Conservation (phyloP, 371 early-diverging fungal genomes). For the Capniomyces stellatus region DNA sequence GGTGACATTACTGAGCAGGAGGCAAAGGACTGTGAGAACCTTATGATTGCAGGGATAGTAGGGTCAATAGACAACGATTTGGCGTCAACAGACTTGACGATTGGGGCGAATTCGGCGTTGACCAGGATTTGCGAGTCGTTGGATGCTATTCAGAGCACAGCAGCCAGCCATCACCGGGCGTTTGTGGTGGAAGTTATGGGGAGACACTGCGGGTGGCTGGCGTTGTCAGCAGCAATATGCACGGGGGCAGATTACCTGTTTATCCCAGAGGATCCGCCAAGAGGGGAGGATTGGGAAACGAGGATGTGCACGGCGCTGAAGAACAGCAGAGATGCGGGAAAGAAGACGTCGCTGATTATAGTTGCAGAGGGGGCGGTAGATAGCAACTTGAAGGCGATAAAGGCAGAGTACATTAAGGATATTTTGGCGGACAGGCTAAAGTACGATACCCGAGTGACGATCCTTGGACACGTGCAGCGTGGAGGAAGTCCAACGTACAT, state of each 20-base stretch:
- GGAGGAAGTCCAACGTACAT: slow-evolving; percentile 91
- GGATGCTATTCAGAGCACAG: slow-evolving; percentile 89
- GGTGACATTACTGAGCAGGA: slow-evolving; percentile 37
- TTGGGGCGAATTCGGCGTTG: slow-evolving; percentile 91
- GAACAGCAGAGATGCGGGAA: slow-evolving; percentile 62
- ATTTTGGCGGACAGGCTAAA: slow-evolving; percentile 55
- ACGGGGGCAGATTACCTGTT: slow-evolving; percentile 95
- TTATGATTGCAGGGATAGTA: slow-evolving; percentile 92
- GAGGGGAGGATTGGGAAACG: slow-evolving; percentile 69
- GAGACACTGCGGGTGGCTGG: slow-evolving; percentile 98
- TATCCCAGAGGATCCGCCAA: slow-evolving; percentile 90
- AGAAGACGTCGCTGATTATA: slow-evolving; percentile 84
- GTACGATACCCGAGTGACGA: slow-evolving; percentile 90
- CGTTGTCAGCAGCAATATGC: slow-evolving; percentile 91
- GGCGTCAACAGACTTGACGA: slow-evolving; percentile 88
- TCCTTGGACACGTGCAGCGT: slow-evolving; percentile 96
- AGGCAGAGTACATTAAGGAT: slow-evolving; percentile 64
- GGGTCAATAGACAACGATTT: slow-evolving; percentile 97
- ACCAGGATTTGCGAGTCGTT: slow-evolving; percentile 95
- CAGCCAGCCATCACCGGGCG: slow-evolving; percentile 89
- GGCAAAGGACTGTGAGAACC: slow-evolving; percentile 33
- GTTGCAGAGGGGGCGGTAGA: slow-evolving; percentile 97
- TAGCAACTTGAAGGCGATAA: slow-evolving; percentile 72
- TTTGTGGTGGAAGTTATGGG: slow-evolving; percentile 99
- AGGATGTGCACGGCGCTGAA: slow-evolving; percentile 55